Conservation (phyloP, 2,329 filamentous ascomycete species). For the Phyllosticta citribraziliensis region DNA sequence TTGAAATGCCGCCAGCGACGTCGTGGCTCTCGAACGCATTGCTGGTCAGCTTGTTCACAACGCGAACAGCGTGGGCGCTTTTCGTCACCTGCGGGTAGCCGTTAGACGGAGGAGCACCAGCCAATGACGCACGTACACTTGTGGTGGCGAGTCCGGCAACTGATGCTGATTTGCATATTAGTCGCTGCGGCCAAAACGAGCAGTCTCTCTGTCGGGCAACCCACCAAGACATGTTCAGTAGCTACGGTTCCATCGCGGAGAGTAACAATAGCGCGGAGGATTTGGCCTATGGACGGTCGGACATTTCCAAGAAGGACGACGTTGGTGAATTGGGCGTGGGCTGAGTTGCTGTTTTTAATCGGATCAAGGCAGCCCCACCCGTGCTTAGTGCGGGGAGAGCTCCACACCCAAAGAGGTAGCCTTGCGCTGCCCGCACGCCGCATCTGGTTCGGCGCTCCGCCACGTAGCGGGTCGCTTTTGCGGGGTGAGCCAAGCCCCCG, state of each 20-base stretch:
- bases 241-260: neutral
- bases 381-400: constrained; percentile 27
- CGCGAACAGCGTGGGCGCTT: constrained; percentile 24
- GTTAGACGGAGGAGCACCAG: neutral
- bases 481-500: neutral
- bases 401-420: constrained; percentile 18
- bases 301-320: neutral
- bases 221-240: neutral
- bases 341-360: constrained; percentile 28
- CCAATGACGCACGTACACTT: constrained; percentile 18
- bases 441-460: constrained; percentile 12
- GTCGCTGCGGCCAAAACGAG: constrained; percentile 16
- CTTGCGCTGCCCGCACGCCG: constrained; percentile 22
- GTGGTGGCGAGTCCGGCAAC: constrained; percentile 29
- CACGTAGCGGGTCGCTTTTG: neutral
- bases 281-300: neutral
- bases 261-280: neutral
- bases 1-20: constrained; percentile 27
- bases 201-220: neutral
- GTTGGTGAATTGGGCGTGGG: constrained; percentile 17
- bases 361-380: constrained; percentile 25
- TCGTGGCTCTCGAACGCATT: constrained; percentile 26
- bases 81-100: constrained; percentile 21
- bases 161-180: constrained; percentile 19
- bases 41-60: constrained; percentile 23